Evolutionary conservation across 306 rosid species (phyloP).

Genomic region (Prosopis cineraria): DNA sequence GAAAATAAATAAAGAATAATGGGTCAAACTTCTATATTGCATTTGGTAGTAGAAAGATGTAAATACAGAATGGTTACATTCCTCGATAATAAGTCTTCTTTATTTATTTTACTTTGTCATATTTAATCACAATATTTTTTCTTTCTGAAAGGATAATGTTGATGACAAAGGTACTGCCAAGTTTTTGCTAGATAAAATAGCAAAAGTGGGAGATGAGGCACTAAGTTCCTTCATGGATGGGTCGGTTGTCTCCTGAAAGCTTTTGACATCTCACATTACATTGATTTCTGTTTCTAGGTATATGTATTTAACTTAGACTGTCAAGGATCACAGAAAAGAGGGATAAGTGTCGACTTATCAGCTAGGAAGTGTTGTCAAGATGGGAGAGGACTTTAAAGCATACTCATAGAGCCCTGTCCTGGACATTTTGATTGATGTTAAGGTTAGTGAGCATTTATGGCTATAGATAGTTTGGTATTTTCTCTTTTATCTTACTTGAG

Average conservation of each 20-base stretch:
- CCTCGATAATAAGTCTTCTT: conserved; percentile 33
- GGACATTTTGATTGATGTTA: not conserved
- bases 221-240: conserved; percentile 97
- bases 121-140: conserved; percentile 36
- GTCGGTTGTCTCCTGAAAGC: conserved; percentile 48
- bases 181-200: conserved; percentile 77
- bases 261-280: conserved; percentile 26
- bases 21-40: conserved; percentile 80
- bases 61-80: conserved; percentile 68
- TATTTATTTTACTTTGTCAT: conserved; percentile 25
- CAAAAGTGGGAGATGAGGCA: conserved; percentile 79
- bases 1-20: conserved; percentile 83
- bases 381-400: not conserved
- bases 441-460: not conserved
- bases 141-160: conserved; percentile 58
- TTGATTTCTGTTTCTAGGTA: no score
- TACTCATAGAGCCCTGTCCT: not conserved
- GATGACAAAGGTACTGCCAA: conserved; percentile 85
- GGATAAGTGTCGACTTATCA: not conserved
- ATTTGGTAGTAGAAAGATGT: conserved; percentile 55
- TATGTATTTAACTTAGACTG: no score
- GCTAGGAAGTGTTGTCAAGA: not conserved
- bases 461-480: not conserved
- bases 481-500: not conserved
- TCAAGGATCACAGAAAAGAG: not conserved